These are phyloP conservation scores for Platanus orientalis DNA, from an alignment of 164 flowering plant genomes.

Conservation along the genomic window DNA sequence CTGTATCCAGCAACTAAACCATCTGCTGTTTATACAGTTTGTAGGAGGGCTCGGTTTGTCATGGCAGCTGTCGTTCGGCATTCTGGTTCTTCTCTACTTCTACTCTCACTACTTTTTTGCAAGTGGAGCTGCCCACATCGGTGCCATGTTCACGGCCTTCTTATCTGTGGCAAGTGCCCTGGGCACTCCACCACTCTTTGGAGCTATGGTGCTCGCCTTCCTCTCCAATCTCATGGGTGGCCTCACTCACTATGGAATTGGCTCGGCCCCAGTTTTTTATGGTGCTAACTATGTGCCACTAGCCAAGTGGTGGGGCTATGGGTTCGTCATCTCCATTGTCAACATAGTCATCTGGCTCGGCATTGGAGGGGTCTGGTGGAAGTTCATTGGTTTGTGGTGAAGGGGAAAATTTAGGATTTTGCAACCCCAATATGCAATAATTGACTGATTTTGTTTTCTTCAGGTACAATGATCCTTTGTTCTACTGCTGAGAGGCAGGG, in stretches of 20 bases:
- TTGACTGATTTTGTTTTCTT: conserved; percentile 3
- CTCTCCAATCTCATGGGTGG: conserved; percentile 94
- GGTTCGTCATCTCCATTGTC: conserved; percentile 75
- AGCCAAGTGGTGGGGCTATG: conserved; percentile 86
- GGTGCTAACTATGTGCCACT: conserved; percentile 87
- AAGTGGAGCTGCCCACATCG: conserved; percentile 95
- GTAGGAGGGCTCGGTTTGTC: conserved; percentile 92
- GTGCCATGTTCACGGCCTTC: conserved; percentile 97
- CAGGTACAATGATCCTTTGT: conserved; percentile 8
- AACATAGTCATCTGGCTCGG: conserved; percentile 90
- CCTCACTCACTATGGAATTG: conserved; percentile 85
- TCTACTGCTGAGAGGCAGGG: conserved; percentile 4
- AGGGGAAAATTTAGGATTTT: not conserved
- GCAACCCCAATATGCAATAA: not conserved
- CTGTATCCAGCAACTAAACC: not conserved
- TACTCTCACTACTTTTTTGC: conserved; percentile 96
- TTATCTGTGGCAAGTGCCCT: conserved; percentile 85
- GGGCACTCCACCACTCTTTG: conserved; percentile 81
- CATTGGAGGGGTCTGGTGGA: conserved; percentile 91
- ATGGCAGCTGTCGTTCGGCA: conserved; percentile 88
- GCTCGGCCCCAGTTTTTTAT: conserved; percentile 94
- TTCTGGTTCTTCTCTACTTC: conserved; percentile 85
- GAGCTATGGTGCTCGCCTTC: conserved; percentile 78
- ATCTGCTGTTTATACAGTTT: conserved; percentile 44
- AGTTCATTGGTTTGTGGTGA: conserved; percentile 78